phyloP scores from a whole-genome alignment of 2,329 filamentous ascomycete species.

The Xylariales sp. region DNA sequence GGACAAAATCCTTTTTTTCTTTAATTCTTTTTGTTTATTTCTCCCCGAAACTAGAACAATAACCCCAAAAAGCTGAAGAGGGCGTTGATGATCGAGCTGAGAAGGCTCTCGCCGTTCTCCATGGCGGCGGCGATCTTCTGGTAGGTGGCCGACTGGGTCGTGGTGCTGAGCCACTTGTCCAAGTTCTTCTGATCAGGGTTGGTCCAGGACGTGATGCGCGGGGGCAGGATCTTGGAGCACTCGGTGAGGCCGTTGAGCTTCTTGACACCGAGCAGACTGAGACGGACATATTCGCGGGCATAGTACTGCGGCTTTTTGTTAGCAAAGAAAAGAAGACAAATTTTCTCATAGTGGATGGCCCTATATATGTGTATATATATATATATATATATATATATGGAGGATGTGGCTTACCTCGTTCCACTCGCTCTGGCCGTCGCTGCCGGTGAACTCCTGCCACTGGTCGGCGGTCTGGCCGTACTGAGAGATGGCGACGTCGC shows the following conservation, averaged over 20 bases:
- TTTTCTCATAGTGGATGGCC: too few species aligned
- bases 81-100: neutral
- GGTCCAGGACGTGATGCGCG: slow-evolving; percentile 18
- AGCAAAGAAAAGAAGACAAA: too few species aligned
- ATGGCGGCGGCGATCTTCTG: slow-evolving; percentile 14
- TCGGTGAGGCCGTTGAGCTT: slow-evolving; percentile 53
- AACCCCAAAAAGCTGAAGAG: too few species aligned
- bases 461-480: slow-evolving; percentile 29
- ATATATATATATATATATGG: too few species aligned
- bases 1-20: too few species aligned
- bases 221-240: slow-evolving; percentile 48
- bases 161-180: slow-evolving; percentile 15
- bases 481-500: slow-evolving; percentile 34
- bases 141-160: slow-evolving; percentile 9
- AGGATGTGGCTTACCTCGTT: slow-evolving; percentile 36
- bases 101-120: slow-evolving; percentile 11
- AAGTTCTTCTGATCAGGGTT: slow-evolving; percentile 15
- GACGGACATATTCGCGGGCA: slow-evolving; percentile 46
- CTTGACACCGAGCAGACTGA: slow-evolving; percentile 51
- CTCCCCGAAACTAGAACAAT: too few species aligned
- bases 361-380: too few species aligned
- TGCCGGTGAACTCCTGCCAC: slow-evolving; percentile 31
- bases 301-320: slow-evolving; percentile 36
- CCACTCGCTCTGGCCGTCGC: slow-evolving; percentile 32
- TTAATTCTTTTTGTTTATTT: too few species aligned